Conservation (phyloP, 1,284 basidiomycete genomes). For the Coniophora puteana region DNA sequence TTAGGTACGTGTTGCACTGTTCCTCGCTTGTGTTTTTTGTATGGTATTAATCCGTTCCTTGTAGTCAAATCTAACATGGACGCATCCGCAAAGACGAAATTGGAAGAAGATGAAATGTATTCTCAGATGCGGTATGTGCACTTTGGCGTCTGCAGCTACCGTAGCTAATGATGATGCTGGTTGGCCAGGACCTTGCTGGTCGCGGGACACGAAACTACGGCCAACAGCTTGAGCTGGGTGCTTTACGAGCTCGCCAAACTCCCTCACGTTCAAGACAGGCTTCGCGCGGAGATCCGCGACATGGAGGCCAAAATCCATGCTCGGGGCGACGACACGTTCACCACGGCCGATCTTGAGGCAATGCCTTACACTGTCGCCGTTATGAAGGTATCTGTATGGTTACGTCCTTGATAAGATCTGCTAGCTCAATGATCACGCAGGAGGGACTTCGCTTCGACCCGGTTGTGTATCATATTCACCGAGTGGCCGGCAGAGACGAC, state of each 20-base stretch:
- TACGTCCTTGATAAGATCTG: conserved; percentile 20
- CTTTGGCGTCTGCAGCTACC: neutral
- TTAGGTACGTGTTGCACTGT: conserved; percentile 31
- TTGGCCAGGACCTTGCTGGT: conserved; percentile 36
- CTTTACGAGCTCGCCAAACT: conserved; percentile 39
- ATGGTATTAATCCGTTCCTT: conserved; percentile 1
- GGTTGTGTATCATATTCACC: conserved; percentile 27
- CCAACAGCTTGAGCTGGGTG: conserved; percentile 38
- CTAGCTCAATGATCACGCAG: conserved; percentile 17
- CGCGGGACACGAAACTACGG: conserved; percentile 53
- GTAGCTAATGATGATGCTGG: too few relatives aligned
- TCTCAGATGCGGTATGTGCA: conserved; percentile 48
- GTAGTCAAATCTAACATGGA: conserved; percentile 52
- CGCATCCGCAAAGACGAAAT: conserved; percentile 36
- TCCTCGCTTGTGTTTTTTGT: neutral
- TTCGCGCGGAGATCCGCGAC: conserved; percentile 37
- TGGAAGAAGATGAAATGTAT: conserved; percentile 49
- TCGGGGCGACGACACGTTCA: conserved; percentile 39
- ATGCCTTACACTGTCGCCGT: conserved; percentile 47
- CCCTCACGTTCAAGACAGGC: conserved; percentile 33
- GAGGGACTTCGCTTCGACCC: conserved; percentile 39
- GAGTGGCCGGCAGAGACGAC: conserved; percentile 37
- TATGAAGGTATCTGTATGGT: conserved; percentile 38
- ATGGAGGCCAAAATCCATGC: conserved; percentile 32
- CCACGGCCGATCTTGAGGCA: conserved; percentile 40